Percentiles rank a stretch among this genome's conserved stretches.
These are phyloP conservation scores for Typha latifolia DNA, from an alignment of 176 grass and related monocot species.

Conservation along the genomic window DNA sequence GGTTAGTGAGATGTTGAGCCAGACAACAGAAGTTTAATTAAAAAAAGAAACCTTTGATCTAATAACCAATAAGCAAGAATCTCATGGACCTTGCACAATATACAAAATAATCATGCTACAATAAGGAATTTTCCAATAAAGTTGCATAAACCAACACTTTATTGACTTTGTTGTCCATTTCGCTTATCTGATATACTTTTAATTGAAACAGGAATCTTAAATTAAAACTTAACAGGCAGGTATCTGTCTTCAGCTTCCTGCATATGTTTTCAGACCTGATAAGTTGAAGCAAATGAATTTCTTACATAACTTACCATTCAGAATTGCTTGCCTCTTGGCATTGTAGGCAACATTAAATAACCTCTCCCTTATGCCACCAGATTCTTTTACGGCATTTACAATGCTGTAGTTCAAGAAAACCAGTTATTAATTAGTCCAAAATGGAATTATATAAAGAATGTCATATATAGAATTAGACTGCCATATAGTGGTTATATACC, in stretches of 20 bases:
- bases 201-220: no score
- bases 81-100: neutral
- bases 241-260: neutral
- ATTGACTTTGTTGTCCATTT: no score
- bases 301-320: slow-evolving; percentile 34
- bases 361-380: slow-evolving; percentile 55
- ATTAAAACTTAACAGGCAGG: neutral
- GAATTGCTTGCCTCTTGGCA: slow-evolving; percentile 59
- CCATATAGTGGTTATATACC: slow-evolving; percentile 34
- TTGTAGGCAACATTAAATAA: slow-evolving; percentile 57
- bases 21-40: neutral
- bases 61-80: neutral
- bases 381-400: slow-evolving; percentile 82
- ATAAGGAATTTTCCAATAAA: neutral
- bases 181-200: no score
- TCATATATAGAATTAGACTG: slow-evolving; percentile 2
- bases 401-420: slow-evolving; percentile 37
- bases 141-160: neutral
- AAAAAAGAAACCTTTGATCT: neutral
- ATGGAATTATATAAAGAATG: neutral
- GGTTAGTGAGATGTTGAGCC: no score
- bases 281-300: slow-evolving; percentile 8
- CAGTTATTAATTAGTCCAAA: slow-evolving; percentile 7
- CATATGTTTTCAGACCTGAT: neutral
- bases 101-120: neutral